Evolutionary conservation across 768 basidiomycete genomes (phyloP).

Genomic region (Leccinum truebloodii): DNA sequence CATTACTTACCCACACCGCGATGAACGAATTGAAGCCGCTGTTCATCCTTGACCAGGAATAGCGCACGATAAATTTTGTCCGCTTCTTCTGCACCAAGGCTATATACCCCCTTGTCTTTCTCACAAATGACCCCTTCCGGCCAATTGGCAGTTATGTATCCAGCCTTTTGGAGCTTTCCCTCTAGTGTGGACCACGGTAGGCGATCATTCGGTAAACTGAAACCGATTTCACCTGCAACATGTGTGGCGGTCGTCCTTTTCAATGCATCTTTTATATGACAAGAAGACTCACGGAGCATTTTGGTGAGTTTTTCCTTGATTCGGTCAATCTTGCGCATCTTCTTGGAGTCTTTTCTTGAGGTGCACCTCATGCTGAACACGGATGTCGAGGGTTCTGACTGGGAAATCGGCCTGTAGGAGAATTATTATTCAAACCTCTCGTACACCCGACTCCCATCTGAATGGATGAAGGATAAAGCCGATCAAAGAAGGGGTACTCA

Average conservation of each 20-base stretch:
- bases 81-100: background rate
- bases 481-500: background rate
- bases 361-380: background rate
- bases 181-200: background rate
- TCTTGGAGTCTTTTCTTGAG: background rate
- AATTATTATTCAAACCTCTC: background rate
- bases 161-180: background rate
- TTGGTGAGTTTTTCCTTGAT: background rate
- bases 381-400: background rate
- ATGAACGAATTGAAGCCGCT: background rate
- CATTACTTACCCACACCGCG: background rate
- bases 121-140: background rate
- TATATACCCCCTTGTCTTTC: background rate
- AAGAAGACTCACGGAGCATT: background rate
- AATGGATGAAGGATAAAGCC: background rate
- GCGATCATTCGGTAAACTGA: background rate
- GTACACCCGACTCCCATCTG: background rate
- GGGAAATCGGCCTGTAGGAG: background rate
- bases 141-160: background rate
- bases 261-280: background rate
- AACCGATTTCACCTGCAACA: background rate
- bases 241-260: background rate
- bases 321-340: background rate
- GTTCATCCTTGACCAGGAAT: background rate
- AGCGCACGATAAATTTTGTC: background rate